Evolutionary conservation across 1,139 yeast species (phyloP).

Genomic region (Lodderomyces margitis): DNA sequence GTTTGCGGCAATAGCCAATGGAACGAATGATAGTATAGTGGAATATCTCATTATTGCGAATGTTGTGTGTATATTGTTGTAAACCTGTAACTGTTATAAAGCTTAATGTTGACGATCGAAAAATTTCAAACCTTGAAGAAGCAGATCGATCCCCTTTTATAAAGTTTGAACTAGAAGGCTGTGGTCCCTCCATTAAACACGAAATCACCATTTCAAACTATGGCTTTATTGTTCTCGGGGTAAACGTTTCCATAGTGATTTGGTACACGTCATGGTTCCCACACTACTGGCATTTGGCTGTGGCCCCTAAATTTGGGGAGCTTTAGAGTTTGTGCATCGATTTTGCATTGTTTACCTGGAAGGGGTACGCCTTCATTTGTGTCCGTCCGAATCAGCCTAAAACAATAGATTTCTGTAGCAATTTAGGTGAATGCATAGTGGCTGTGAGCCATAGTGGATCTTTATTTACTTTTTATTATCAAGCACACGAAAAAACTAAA

Average conservation of each 20-base stretch:
- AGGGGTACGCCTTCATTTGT: not conserved
- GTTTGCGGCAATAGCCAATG: constrained; percentile 6
- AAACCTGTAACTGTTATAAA: not conserved
- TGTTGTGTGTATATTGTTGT: not conserved
- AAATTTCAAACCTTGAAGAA: not conserved
- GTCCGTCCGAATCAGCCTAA: not conserved
- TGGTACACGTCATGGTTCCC: not conserved
- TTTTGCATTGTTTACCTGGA: not conserved
- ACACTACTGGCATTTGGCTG: not conserved
- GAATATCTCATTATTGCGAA: constrained; percentile 7
- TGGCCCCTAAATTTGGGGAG: too few species aligned
- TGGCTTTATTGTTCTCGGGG: not conserved
- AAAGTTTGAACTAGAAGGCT: not conserved
- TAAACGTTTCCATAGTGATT: not conserved
- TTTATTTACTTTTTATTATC: not conserved
- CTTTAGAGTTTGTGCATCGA: not conserved
- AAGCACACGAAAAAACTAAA: not conserved
- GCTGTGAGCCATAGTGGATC: not conserved
- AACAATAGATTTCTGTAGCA: not conserved
- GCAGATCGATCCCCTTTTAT: not conserved
- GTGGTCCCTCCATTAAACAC: not conserved
- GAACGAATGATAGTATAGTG: constrained; percentile 1
- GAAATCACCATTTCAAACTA: not conserved
- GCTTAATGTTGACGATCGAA: not conserved
- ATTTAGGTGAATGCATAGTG: not conserved